Evolutionary conservation across 768 basidiomycete genomes (phyloP).

Genomic region (Guyanaporus albipodus): DNA sequence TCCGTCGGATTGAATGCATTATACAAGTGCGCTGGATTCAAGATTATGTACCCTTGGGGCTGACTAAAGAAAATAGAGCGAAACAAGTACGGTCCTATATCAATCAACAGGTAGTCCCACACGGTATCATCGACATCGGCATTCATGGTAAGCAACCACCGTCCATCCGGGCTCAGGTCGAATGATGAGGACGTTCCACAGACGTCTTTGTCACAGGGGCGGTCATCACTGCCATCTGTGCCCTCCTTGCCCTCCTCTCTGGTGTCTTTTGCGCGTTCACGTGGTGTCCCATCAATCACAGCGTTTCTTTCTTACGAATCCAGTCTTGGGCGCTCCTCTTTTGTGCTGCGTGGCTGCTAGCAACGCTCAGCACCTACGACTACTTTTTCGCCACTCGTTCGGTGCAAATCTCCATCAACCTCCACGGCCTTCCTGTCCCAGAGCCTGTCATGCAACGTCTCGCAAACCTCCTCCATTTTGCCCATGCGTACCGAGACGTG

Average conservation of each 20-base stretch:
- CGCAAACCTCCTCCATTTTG: constrained; percentile 36
- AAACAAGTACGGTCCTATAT: constrained; percentile 13
- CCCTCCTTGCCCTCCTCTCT: constrained; percentile 32
- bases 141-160: constrained; percentile 10
- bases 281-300: constrained; percentile 5
- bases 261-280: constrained; percentile 27
- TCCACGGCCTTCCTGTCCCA: constrained; percentile 38
- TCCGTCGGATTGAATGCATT: constrained; percentile 19
- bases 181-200: constrained; percentile 12
- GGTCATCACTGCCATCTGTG: constrained; percentile 35
- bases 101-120: constrained; percentile 6
- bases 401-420: constrained; percentile 42
- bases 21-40: constrained; percentile 14
- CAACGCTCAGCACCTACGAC: constrained; percentile 45
- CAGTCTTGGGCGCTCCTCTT: constrained; percentile 40
- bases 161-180: not conserved
- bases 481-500: constrained; percentile 42
- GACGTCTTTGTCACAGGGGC: constrained; percentile 39
- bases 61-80: constrained; percentile 5
- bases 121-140: constrained; percentile 6
- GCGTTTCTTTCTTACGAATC: constrained; percentile 19
- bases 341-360: constrained; percentile 45
- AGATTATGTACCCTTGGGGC: not conserved
- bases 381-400: constrained; percentile 42
- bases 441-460: constrained; percentile 33